These are phyloP conservation scores for Mycena venus DNA, from an alignment of 768 basidiomycete genomes.

Conservation along the genomic window DNA sequence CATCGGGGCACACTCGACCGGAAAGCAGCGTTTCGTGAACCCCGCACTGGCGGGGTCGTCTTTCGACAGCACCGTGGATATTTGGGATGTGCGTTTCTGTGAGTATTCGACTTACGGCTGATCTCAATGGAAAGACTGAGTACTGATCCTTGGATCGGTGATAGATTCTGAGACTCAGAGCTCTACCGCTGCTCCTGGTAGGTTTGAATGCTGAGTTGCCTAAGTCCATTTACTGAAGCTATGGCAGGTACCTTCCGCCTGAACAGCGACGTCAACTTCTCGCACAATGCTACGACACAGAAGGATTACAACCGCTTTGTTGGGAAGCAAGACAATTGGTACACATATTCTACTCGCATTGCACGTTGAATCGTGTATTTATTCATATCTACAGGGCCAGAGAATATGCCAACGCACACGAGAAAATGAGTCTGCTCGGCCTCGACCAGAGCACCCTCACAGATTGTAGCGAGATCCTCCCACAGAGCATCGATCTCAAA, in stretches of 20 bases:
- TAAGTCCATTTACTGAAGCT: not conserved
- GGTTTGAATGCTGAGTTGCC: not conserved
- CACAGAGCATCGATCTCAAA: not conserved
- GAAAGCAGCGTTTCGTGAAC: slow-evolving; percentile 11
- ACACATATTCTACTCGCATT: not conserved
- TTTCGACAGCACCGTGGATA: slow-evolving; percentile 2
- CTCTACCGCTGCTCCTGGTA: not conserved
- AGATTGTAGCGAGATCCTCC: not conserved
- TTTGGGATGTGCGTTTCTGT: slow-evolving; percentile 7
- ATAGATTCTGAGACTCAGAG: slow-evolving; percentile 9
- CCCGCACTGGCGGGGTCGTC: not conserved
- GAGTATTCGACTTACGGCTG: not conserved
- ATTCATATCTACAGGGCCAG: not conserved
- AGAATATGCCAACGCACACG: not conserved
- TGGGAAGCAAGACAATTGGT: not conserved
- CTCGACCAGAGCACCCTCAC: not conserved
- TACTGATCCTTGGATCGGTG: too few relatives aligned
- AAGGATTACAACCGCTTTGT: not conserved
- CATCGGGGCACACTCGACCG: not conserved
- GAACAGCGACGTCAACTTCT: not conserved
- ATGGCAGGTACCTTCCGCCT: not conserved
- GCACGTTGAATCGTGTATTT: not conserved
- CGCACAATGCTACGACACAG: not conserved
- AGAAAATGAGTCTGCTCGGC: not conserved
- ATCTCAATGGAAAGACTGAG: too few relatives aligned